A percentile compares a stretch with the other conserved stretches of the same genome.
These are phyloP conservation scores for Hyaloscypha variabilis DNA, from an alignment of 495 filamentous ascomycete species.

Conservation along the genomic window DNA sequence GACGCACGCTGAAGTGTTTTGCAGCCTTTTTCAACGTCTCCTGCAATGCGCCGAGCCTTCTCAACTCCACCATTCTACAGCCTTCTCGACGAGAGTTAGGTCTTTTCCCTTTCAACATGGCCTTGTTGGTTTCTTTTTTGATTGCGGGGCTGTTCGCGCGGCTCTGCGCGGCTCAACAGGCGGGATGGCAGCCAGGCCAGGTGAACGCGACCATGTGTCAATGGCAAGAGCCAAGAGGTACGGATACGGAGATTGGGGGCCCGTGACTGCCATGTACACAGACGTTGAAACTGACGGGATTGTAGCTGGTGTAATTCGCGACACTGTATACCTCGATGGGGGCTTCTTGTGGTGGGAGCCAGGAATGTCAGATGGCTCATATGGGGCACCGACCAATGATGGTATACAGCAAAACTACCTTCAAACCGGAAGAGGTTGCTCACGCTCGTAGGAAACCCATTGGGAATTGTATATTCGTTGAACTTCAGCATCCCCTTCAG, in stretches of 20 bases:
- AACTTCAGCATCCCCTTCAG: conserved; percentile 64
- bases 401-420: conserved; percentile 34
- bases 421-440: not conserved
- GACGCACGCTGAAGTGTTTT: conserved; percentile 6
- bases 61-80: conserved; percentile 12
- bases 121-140: conserved; percentile 6
- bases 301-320: conserved; percentile 58
- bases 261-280: not conserved
- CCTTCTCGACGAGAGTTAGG: not conserved
- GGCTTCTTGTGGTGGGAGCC: conserved; percentile 54
- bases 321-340: conserved; percentile 72
- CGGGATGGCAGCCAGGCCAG: conserved; percentile 44
- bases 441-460: conserved; percentile 42
- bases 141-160: conserved; percentile 15
- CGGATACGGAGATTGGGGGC: conserved; percentile 10
- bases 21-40: conserved; percentile 5
- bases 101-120: conserved; percentile 21
- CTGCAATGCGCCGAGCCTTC: conserved; percentile 21
- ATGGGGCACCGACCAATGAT: conserved; percentile 26
- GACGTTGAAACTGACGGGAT: not conserved
- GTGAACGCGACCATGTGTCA: conserved; percentile 58
- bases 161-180: conserved; percentile 32
- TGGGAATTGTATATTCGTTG: conserved; percentile 52
- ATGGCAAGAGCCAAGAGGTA: conserved; percentile 57
- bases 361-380: conserved; percentile 42